Evolutionary conservation across 1,284 basidiomycete species (phyloP).

Genomic region (Trichosporon sp.): DNA sequence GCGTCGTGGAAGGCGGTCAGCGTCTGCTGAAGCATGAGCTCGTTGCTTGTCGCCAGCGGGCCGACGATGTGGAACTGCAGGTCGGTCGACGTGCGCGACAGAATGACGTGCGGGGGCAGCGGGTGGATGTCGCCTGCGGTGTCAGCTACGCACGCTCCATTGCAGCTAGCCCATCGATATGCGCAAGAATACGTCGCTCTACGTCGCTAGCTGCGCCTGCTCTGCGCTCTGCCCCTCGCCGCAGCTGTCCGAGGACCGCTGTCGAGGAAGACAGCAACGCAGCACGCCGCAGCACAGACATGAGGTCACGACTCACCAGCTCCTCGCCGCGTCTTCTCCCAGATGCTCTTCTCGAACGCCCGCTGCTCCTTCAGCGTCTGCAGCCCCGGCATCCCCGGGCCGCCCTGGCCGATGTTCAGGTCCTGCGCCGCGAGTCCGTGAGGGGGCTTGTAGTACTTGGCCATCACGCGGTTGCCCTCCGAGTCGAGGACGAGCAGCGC

Average conservation of each 20-base stretch:
- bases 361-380: slow-evolving; percentile 84
- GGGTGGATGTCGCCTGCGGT: slow-evolving; percentile 85
- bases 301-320: slow-evolving; percentile 59
- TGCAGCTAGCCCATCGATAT: neutral
- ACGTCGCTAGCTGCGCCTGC: neutral
- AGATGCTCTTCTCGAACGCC: slow-evolving; percentile 90
- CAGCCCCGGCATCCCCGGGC: slow-evolving; percentile 43
- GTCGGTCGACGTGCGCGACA: slow-evolving; percentile 92
- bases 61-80: slow-evolving; percentile 93
- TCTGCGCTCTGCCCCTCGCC: neutral
- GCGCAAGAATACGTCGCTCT: neutral
- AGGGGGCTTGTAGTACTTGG: slow-evolving; percentile 79
- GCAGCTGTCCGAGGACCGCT: no score
- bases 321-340: slow-evolving; percentile 88
- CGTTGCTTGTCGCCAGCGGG: slow-evolving; percentile 77
- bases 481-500: slow-evolving; percentile 89
- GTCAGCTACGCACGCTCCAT: neutral
- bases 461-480: slow-evolving; percentile 88
- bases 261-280: slow-evolving; percentile 3
- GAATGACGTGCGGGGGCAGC: slow-evolving; percentile 77
- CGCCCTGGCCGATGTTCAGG: slow-evolving; percentile 40
- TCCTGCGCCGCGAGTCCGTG: slow-evolving; percentile 56
- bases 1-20: slow-evolving; percentile 84
- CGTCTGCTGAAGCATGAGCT: slow-evolving; percentile 87
- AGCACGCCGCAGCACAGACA: neutral